Percentiles rank a stretch among this genome's conserved stretches.
phyloP scores from a whole-genome alignment of 441 rosid species.

The Gossypium trilobum region DNA sequence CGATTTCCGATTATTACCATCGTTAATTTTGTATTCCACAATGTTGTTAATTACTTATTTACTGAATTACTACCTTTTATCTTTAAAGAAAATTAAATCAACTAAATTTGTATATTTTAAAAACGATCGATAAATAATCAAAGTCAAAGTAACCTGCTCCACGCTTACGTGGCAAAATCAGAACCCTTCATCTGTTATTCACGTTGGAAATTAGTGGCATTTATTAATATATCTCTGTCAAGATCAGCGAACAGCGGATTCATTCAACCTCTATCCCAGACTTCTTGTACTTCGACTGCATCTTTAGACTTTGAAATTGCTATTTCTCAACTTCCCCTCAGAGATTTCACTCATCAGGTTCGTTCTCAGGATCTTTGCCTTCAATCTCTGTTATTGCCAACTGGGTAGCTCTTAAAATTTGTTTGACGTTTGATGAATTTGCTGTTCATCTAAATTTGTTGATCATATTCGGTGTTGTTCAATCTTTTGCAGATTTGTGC shows the following conservation, averaged over 20 bases:
- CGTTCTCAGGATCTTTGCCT: background rate
- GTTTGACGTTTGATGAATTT: background rate
- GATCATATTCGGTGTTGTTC: background rate
- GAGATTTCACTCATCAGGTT: constrained; percentile 1
- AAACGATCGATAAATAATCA: background rate
- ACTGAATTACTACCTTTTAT: too few species aligned
- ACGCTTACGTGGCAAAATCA: background rate
- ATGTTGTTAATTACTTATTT: too few species aligned
- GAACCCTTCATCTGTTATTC: background rate
- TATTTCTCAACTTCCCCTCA: background rate
- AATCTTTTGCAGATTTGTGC: constrained; percentile 23
- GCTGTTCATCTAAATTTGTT: background rate
- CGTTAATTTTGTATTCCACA: too few species aligned
- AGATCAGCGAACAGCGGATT: background rate
- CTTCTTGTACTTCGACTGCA: background rate
- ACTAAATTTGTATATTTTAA: background rate
- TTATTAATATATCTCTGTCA: background rate
- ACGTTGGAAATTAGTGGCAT: background rate
- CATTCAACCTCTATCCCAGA: background rate
- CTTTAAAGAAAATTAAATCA: background rate
- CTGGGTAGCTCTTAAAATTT: background rate
- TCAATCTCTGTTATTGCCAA: background rate
- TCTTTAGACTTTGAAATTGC: background rate
- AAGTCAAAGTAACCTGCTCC: background rate
- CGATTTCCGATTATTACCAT: too few species aligned